phyloP scores from a whole-genome alignment of 495 filamentous ascomycete genomes.

The Stereocaulon alpinum region DNA sequence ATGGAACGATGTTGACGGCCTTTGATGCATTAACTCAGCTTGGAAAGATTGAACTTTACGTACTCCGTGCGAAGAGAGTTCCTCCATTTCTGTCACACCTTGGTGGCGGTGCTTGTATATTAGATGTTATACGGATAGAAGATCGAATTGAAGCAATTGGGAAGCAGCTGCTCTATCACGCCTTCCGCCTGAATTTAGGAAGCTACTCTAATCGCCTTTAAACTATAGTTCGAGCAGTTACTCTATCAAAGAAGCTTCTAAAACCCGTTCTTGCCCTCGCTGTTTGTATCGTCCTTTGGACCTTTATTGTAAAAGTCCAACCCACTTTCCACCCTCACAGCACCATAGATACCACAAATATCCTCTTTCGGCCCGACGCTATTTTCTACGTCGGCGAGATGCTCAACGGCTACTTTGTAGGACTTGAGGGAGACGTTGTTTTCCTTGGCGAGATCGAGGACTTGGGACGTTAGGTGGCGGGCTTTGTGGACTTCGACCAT shows the following conservation, averaged over 20 bases:
- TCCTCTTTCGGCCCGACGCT: neutral
- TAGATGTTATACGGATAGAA: too few species aligned
- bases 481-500: conserved; percentile 4
- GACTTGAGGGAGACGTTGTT: neutral
- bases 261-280: neutral
- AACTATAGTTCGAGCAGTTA: too few species aligned
- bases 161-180: too few species aligned
- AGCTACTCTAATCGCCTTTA: too few species aligned
- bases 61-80: too few species aligned
- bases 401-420: neutral
- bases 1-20: too few species aligned
- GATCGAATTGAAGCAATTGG: too few species aligned
- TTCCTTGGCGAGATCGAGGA: conserved; percentile 2
- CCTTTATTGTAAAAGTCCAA: neutral
- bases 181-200: too few species aligned
- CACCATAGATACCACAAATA: conserved; percentile 5
- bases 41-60: too few species aligned
- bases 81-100: too few species aligned
- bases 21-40: too few species aligned
- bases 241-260: neutral
- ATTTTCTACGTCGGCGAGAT: neutral
- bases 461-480: neutral
- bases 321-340: conserved; percentile 6
- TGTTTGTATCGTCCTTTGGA: neutral
- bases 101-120: too few species aligned